Evolutionary conservation across 345 rosid species (phyloP), one percentile per base, ranked within the genome.

Genomic region (Linum usitatissimum): DNA sequence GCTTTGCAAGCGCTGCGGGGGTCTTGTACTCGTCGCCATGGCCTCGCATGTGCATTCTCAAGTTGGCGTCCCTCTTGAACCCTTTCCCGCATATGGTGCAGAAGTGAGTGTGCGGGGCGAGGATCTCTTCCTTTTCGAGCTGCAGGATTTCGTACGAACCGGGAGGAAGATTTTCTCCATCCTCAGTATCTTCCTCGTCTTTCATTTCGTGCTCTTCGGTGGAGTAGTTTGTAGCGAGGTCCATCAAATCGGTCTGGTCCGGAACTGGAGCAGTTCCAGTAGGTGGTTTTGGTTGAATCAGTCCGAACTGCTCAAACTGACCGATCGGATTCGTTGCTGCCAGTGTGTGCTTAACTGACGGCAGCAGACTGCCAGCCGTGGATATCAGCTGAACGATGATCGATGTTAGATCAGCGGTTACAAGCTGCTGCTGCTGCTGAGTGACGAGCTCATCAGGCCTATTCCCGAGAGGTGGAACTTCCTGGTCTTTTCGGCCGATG

Each of bases 41-140:
- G 7, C 99, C 99, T 78, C 99, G 77, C 99, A 93, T 93, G 69
- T 93, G 99, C 99, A 93, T 93, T 23, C 99, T 79, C 59, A 93
- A 73, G 70, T 93, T 93, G 0, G 99, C 99, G 45, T 93, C 99
- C 70, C 99, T 81, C 75, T 93, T 93, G 66, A 93, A 93, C 39
- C 99, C 99, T 60, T 93, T 93, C n/a, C 99, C 99, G 62, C 99
- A 93, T 61, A 93, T 87, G 0, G 84, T 82, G 71, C 99, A 93
- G 77, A 93, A 93, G 71, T 93, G 96, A 10, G 99, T 87, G 71
- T 93, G 99, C 1, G 96, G 99, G 6, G 99, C 99, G 7, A 93
- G 94, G 71, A 93, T 93, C 76, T 93, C 99, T 73, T 93, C 99
- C 70, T 87, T 93, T 73, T 93, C 97, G 20, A 87, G 81, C 75